Evolutionary conservation across 2,329 filamentous ascomycete genomes (phyloP).

Genomic region (Diaporthe citriasiana): DNA sequence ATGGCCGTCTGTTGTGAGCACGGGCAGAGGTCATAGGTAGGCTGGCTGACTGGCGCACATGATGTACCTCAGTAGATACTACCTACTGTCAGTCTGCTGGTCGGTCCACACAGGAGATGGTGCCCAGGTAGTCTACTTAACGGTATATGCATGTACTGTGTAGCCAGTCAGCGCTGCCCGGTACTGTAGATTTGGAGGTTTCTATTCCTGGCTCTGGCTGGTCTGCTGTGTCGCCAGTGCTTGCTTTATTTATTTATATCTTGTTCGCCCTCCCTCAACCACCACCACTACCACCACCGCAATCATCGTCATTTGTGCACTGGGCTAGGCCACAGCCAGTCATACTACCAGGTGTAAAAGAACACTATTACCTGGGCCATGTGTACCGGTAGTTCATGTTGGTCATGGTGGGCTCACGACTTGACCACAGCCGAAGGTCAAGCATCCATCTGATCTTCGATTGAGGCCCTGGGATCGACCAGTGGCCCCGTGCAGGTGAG

Average conservation of each 20-base stretch:
- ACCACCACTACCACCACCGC: background rate
- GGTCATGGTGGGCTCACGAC: slow-evolving; percentile 25
- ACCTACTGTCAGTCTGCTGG: too few relatives aligned
- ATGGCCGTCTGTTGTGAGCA: background rate
- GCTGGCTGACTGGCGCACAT: too few relatives aligned
- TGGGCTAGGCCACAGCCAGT: slow-evolving; percentile 7
- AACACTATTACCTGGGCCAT: background rate
- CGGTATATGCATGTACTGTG: too few relatives aligned
- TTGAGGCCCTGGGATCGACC: slow-evolving; percentile 9
- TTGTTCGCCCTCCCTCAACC: background rate
- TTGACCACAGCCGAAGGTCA: too few relatives aligned
- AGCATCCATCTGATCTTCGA: slow-evolving; percentile 22
- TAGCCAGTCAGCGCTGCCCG: too few relatives aligned
- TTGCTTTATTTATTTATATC: slow-evolving; percentile 4
- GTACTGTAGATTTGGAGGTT: too few relatives aligned
- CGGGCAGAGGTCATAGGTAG: background rate
- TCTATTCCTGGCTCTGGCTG: too few relatives aligned
- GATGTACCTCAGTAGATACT: background rate
- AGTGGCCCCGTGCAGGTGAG: slow-evolving; percentile 20
- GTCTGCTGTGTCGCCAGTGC: too few relatives aligned
- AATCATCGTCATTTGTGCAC: background rate
- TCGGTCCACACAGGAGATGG: too few relatives aligned
- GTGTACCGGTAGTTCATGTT: background rate
- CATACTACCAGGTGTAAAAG: too few relatives aligned
- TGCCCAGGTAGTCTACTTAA: too few relatives aligned